Percentiles rank a stretch among this genome's conserved stretches.
These are phyloP conservation scores for Malania oleifera DNA, from an alignment of 164 flowering plant species.

Conservation along the genomic window DNA sequence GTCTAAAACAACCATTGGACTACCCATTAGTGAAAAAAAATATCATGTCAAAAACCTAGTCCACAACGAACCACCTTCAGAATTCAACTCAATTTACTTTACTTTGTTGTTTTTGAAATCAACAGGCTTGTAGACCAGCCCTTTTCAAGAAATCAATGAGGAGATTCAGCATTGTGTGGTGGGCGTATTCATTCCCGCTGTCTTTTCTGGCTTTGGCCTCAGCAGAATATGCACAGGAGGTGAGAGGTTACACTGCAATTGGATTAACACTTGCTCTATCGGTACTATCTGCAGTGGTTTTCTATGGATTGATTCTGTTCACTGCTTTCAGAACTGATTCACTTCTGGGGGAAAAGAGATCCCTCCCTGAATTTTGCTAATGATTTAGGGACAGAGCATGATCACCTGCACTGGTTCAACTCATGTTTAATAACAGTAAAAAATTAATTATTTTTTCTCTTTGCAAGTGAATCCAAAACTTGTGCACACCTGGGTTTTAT, in stretches of 20 bases:
- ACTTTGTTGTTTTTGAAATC: not conserved
- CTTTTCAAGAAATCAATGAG: conserved; percentile 29
- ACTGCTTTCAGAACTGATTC: conserved; percentile 19
- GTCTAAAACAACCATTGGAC: conserved; percentile 7
- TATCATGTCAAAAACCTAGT: too few relatives aligned
- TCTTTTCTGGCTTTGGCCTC: conserved; percentile 26
- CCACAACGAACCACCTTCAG: too few relatives aligned
- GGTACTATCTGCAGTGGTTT: conserved; percentile 14
- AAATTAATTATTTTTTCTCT: too few relatives aligned
- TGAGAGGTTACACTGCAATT: conserved; percentile 10
- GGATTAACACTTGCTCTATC: conserved; percentile 22
- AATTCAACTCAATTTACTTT: too few relatives aligned
- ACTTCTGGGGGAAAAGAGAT: conserved; percentile 5
- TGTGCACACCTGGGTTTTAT: too few relatives aligned
- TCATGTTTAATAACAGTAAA: too few relatives aligned
- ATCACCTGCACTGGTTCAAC: too few relatives aligned
- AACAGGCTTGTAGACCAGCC: conserved; percentile 27
- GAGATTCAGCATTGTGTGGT: conserved; percentile 27
- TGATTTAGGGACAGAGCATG: not conserved
- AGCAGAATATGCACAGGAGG: conserved; percentile 21
- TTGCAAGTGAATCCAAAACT: too few relatives aligned
- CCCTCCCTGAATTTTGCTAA: not conserved
- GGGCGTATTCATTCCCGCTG: conserved; percentile 30
- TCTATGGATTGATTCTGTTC: conserved; percentile 25
- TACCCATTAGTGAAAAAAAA: too few relatives aligned